phyloP scores from a whole-genome alignment of 495 filamentous ascomycete species.

The Emericellopsis terricola region DNA sequence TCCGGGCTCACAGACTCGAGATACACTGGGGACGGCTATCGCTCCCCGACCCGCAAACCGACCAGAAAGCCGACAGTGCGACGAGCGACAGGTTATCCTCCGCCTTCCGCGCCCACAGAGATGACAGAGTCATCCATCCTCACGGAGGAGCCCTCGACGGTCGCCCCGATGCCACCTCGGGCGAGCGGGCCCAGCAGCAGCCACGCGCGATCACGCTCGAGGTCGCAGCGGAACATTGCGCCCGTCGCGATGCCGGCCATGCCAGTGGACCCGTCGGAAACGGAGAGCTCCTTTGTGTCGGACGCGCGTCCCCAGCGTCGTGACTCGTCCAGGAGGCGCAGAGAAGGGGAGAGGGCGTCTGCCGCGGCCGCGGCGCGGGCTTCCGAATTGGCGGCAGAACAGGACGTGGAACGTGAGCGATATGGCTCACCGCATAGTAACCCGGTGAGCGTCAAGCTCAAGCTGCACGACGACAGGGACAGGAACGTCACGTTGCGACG shows the following conservation, averaged over 20 bases:
- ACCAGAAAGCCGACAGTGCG: conserved; percentile 15
- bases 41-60: conserved; percentile 32
- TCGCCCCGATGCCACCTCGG: conserved; percentile 4
- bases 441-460: conserved; percentile 63
- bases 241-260: conserved; percentile 27
- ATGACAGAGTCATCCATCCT: conserved; percentile 17
- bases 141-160: conserved; percentile 14
- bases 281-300: conserved; percentile 36
- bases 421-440: conserved; percentile 28
- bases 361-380: conserved; percentile 30
- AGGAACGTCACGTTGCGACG: conserved; percentile 66
- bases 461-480: conserved; percentile 56
- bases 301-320: conserved; percentile 24
- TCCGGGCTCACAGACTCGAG: conserved; percentile 19
- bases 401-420: conserved; percentile 18
- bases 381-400: conserved; percentile 16
- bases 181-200: conserved; percentile 3
- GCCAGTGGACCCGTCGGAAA: conserved; percentile 27
- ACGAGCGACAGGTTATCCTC: conserved; percentile 17
- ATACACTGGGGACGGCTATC: conserved; percentile 43
- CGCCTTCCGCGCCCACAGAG: conserved; percentile 12
- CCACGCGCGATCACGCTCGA: conserved; percentile 13
- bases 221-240: conserved; percentile 14
- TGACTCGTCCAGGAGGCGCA: conserved; percentile 16
- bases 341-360: conserved; percentile 27